Conservation (phyloP, 768 basidiomycete genomes). For the Phylloporus arenicola region DNA sequence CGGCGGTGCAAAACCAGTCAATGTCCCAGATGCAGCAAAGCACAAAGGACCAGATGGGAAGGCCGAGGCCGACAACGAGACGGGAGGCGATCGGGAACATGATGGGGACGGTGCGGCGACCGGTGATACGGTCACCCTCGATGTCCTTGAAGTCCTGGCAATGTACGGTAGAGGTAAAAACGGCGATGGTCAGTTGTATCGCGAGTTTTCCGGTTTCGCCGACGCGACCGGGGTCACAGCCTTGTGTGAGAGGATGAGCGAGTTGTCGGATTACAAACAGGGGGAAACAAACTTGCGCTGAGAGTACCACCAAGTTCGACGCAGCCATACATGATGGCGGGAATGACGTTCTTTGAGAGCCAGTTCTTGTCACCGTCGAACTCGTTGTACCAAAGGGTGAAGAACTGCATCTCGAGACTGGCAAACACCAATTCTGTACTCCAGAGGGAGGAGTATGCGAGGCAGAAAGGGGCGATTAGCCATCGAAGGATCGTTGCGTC, state of each 20-base stretch:
- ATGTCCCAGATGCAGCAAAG: constrained; percentile 35
- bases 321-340: constrained; percentile 35
- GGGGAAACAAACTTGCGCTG: constrained; percentile 28
- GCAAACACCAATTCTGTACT: constrained; percentile 28
- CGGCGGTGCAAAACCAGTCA: constrained; percentile 18
- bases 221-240: constrained; percentile 17
- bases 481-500: constrained; percentile 35
- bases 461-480: constrained; percentile 31
- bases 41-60: constrained; percentile 35
- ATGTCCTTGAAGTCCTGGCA: constrained; percentile 46
- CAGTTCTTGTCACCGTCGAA: constrained; percentile 34
- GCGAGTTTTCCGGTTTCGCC: constrained; percentile 30
- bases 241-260: not conserved
- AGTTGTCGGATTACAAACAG: not conserved
- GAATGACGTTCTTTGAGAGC: constrained; percentile 35
- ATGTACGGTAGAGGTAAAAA: constrained; percentile 44
- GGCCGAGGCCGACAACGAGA: constrained; percentile 27
- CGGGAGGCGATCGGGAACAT: constrained; percentile 36
- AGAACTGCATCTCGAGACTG: constrained; percentile 31
- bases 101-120: constrained; percentile 42
- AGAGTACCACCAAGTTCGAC: constrained; percentile 37
- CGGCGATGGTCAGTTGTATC: constrained; percentile 32
- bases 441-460: constrained; percentile 31
- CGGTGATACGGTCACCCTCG: constrained; percentile 37
- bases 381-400: constrained; percentile 38